Percentiles rank a stretch among this genome's conserved stretches.
phyloP scores from a whole-genome alignment of 1,284 basidiomycete genomes.

The Ustilago esculenta region DNA sequence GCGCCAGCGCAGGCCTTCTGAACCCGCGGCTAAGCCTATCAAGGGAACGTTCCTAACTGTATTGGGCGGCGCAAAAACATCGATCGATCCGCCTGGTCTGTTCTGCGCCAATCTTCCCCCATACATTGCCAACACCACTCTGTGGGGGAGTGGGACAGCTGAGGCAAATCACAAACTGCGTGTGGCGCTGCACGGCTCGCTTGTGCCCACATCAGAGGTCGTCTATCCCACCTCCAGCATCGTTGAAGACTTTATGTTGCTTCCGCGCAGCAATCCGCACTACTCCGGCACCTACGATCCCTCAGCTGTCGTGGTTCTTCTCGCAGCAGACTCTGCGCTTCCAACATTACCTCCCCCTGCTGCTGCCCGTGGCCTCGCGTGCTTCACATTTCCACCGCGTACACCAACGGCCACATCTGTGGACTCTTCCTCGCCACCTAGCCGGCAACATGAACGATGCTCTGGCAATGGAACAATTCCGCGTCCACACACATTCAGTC shows the following conservation, averaged over 20 bases:
- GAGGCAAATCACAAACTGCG: constrained; percentile 68
- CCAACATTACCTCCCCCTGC: constrained; percentile 60
- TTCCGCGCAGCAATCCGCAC: constrained; percentile 79
- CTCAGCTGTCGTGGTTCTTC: constrained; percentile 72
- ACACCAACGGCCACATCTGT: background rate
- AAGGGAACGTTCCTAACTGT: constrained; percentile 72
- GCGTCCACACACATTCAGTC: background rate
- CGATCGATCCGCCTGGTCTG: constrained; percentile 75
- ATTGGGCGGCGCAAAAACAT: constrained; percentile 74
- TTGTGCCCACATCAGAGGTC: constrained; percentile 72
- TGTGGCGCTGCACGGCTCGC: constrained; percentile 31
- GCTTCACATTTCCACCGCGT: constrained; percentile 58
- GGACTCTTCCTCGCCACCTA: background rate
- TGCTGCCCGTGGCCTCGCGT: constrained; percentile 54
- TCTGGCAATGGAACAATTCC: background rate
- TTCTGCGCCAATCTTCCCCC: constrained; percentile 78
- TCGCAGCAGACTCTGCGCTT: constrained; percentile 52
- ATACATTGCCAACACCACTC: constrained; percentile 72
- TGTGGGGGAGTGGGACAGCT: constrained; percentile 67
- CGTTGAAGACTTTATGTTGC: constrained; percentile 78
- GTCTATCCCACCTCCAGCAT: constrained; percentile 71
- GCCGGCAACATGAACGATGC: background rate
- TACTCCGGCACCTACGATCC: constrained; percentile 78
- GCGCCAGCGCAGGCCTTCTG: constrained; percentile 11
- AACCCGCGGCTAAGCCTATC: constrained; percentile 6